These are phyloP conservation scores for Durusdinium trenchii DNA, from an alignment of 73 alveolate genomes.

Conservation along the genomic window DNA sequence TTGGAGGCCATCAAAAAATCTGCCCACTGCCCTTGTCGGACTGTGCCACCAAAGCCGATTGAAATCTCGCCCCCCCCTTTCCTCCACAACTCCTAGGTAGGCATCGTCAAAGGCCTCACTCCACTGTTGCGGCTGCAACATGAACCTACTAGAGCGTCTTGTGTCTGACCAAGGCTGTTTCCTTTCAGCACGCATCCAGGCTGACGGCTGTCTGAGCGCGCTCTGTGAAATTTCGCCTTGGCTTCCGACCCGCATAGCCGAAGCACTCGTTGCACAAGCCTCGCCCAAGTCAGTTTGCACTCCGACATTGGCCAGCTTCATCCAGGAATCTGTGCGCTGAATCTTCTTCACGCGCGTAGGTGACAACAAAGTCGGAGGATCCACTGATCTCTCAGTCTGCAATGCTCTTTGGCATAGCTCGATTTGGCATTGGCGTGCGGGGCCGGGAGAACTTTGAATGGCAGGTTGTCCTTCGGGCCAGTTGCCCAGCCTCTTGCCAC, in stretches of 20 bases:
- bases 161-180: conserved; percentile 11
- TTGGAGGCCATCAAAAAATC: conserved; percentile 35
- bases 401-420: background rate
- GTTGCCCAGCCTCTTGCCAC: background rate
- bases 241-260: background rate
- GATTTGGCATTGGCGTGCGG: background rate
- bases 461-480: background rate
- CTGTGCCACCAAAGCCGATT: conserved; percentile 53
- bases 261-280: background rate
- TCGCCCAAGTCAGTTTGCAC: background rate
- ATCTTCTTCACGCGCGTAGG: background rate
- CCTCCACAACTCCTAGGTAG: conserved; percentile 39
- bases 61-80: background rate
- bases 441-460: background rate
- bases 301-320: background rate
- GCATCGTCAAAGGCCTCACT: conserved; percentile 36
- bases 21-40: conserved; percentile 3
- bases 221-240: background rate
- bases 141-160: conserved; percentile 5
- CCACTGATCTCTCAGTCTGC: background rate
- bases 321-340: background rate
- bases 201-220: background rate
- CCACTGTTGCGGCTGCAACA: conserved; percentile 69
- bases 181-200: background rate
- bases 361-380: background rate